A percentile compares a stretch with the other conserved stretches of the same genome.
phyloP scores from a whole-genome alignment of 352 stramenopile species.

The Globisporangium nunn region DNA sequence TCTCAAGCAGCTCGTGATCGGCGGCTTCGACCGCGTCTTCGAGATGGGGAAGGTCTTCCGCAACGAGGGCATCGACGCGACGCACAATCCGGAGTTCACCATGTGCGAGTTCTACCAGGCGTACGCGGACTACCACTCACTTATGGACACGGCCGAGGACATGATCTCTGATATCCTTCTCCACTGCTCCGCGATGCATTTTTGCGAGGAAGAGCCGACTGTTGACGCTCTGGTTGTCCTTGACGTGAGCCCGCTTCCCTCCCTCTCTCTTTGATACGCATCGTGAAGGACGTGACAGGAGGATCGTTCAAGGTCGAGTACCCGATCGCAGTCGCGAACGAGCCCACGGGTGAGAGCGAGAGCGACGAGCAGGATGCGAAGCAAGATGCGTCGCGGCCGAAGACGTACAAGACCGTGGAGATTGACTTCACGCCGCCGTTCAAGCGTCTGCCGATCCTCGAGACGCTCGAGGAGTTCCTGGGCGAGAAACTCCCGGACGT shows the following conservation, averaged over 20 bases:
- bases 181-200: not conserved
- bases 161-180: conserved; percentile 87
- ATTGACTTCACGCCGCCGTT: conserved; percentile 99
- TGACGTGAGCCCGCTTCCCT: not conserved
- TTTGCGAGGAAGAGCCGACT: too few species aligned
- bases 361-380: conserved; percentile 7
- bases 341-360: conserved; percentile 7
- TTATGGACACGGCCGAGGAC: conserved; percentile 98
- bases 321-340: conserved; percentile 60
- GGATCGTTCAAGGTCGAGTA: conserved; percentile 95
- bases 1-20: conserved; percentile 94
- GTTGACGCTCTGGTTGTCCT: not conserved
- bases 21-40: conserved; percentile 97
- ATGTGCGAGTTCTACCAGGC: conserved; percentile 99
- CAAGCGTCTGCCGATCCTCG: conserved; percentile 94
- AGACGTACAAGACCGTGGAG: conserved; percentile 42
- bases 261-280: conserved; percentile 25
- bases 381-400: conserved; percentile 1
- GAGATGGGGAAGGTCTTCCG: conserved; percentile 98
- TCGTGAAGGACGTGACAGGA: conserved; percentile 95
- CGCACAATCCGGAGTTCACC: conserved; percentile 99
- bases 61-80: conserved; percentile 97
- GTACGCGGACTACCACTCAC: conserved; percentile 98
- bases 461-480: conserved; percentile 91
- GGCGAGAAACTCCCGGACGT: conserved; percentile 60